phyloP scores from a whole-genome alignment of 1,284 basidiomycete species.

The Tilletia setariae region DNA sequence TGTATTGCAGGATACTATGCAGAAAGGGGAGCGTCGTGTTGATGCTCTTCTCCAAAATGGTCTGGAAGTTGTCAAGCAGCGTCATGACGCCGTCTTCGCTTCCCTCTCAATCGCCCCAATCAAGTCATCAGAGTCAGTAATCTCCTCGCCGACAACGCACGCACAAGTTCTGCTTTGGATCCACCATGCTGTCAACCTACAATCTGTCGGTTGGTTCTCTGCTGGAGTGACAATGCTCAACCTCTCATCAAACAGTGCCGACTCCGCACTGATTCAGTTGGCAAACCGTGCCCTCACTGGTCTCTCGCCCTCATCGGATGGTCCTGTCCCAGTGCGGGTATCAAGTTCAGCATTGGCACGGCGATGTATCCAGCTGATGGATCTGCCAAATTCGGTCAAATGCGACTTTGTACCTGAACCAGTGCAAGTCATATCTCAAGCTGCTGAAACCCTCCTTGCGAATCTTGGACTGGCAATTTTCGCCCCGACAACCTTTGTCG shows the following conservation, averaged over 20 bases:
- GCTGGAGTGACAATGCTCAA: not conserved
- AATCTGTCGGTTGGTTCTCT: not conserved
- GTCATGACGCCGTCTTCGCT: not conserved
- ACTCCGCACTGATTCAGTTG: not conserved
- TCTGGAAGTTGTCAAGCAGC: not conserved
- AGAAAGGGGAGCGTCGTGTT: not conserved
- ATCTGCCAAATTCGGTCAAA: not conserved
- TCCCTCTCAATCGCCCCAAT: not conserved
- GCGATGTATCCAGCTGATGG: not conserved
- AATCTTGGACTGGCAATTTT: not conserved
- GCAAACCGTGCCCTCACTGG: not conserved
- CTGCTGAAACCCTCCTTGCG: not conserved
- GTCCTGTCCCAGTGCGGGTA: not conserved
- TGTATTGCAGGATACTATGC: not conserved
- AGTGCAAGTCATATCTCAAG: not conserved
- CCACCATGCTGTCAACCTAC: not conserved
- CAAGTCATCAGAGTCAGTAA: not conserved
- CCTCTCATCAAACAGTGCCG: not conserved
- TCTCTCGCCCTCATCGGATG: not conserved
- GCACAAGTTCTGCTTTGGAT: conserved; percentile 9
- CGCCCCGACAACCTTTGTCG: too few relatives aligned
- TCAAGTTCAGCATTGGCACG: not conserved
- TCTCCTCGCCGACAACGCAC: not conserved
- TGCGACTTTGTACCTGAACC: not conserved
- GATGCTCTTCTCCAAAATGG: not conserved